A percentile compares a stretch with the other conserved stretches of the same genome.
Conservation (phyloP, 2,329 filamentous ascomycete species). For the Chrysoporthe puriensis region DNA sequence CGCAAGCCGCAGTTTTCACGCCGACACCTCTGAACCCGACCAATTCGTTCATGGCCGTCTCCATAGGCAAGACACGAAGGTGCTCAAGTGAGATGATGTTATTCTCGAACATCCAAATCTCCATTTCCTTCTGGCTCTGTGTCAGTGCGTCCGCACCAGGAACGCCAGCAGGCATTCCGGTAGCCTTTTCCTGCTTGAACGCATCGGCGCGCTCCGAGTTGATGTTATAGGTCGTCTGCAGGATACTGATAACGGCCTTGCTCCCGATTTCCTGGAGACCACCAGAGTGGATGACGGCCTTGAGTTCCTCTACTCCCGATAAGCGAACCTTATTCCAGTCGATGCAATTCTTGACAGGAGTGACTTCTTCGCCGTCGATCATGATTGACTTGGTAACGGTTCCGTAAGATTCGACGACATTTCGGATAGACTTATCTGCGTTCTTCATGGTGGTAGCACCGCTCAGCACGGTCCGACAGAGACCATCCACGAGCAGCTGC, state of each 20-base stretch:
- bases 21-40: conserved; percentile 57
- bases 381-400: conserved; percentile 20
- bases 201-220: conserved; percentile 55
- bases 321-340: conserved; percentile 73
- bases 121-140: conserved; percentile 55
- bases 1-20: conserved; percentile 61
- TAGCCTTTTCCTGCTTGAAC: conserved; percentile 46
- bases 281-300: conserved; percentile 71
- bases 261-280: conserved; percentile 64
- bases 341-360: conserved; percentile 39
- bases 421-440: conserved; percentile 67
- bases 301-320: conserved; percentile 63
- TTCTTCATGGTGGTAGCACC: conserved; percentile 53
- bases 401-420: conserved; percentile 44
- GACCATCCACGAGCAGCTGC: conserved; percentile 56
- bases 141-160: conserved; percentile 46
- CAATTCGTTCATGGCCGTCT: conserved; percentile 55
- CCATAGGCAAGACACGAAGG: conserved; percentile 48
- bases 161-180: conserved; percentile 45
- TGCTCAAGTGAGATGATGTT: conserved; percentile 62
- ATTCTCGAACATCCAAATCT: conserved; percentile 60
- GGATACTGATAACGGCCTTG: conserved; percentile 28
- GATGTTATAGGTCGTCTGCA: conserved; percentile 72
- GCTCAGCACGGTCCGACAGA: conserved; percentile 57
- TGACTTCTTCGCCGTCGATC: conserved; percentile 9